Percentiles rank a stretch among this genome's conserved stretches.
Evolutionary conservation across 768 basidiomycete species (phyloP).

Genomic region (Dacryopinax spathularia): DNA sequence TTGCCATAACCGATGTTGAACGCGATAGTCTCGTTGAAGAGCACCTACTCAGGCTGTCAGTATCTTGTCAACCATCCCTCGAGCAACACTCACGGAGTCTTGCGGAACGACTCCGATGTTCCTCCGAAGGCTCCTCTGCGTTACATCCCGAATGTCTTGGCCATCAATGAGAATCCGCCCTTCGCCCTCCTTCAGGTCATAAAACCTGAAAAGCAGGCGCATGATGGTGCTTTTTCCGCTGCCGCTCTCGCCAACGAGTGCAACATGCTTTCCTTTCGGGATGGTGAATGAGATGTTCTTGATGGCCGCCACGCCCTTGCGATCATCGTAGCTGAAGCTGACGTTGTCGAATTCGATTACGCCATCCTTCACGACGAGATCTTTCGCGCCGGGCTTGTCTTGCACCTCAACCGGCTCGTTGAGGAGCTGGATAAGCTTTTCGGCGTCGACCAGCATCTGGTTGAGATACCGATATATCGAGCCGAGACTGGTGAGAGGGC

Average conservation of each 20-base stretch:
- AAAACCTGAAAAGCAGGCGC: slow-evolving; percentile 83
- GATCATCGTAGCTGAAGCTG: slow-evolving; percentile 67
- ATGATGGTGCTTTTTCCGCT: slow-evolving; percentile 73
- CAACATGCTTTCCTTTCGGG: slow-evolving; percentile 73
- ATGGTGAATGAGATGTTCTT: slow-evolving; percentile 76
- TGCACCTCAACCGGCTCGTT: slow-evolving; percentile 72
- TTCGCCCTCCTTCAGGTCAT: slow-evolving; percentile 68
- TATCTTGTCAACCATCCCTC: slow-evolving; percentile 58
- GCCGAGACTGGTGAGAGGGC: slow-evolving; percentile 62
- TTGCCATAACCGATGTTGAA: slow-evolving; percentile 53
- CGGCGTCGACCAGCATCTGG: slow-evolving; percentile 66
- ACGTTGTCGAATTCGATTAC: slow-evolving; percentile 88
- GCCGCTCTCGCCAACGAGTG: slow-evolving; percentile 74
- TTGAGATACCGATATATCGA: slow-evolving; percentile 66
- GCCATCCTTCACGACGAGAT: slow-evolving; percentile 56
- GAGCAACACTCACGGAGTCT: slow-evolving; percentile 60
- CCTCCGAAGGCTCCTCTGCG: slow-evolving; percentile 60
- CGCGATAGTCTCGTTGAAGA: slow-evolving; percentile 3
- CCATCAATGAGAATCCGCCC: slow-evolving; percentile 74
- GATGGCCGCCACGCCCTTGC: slow-evolving; percentile 42
- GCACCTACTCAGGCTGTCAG: slow-evolving; percentile 30
- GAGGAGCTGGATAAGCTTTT: slow-evolving; percentile 67
- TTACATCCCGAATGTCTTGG: slow-evolving; percentile 75
- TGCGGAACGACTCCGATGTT: slow-evolving; percentile 88
- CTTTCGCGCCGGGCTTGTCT: slow-evolving; percentile 60